Evolutionary conservation across 2,329 filamentous ascomycete genomes (phyloP), one percentile per base, ranked within the genome.

Genomic region (Aspergillaceae sp.): DNA sequence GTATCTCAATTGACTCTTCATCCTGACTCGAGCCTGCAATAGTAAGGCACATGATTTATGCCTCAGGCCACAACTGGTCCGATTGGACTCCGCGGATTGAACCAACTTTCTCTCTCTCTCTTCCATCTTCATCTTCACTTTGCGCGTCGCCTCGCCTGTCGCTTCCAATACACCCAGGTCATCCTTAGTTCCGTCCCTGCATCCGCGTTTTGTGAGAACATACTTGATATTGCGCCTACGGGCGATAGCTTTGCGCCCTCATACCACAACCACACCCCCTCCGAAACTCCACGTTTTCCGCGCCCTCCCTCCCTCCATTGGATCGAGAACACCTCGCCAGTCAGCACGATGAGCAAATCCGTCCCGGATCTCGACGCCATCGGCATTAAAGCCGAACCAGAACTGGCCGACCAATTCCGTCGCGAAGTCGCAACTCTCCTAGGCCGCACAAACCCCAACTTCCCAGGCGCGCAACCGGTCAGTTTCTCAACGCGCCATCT

Each of bases 401-500:
- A 78, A 1, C 71, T 87, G 8, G 74, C 85, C 41, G 60, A 72
- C 41, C 60, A 71, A 11, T 80, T 94, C 67, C 84, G 85, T 49
- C 72, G 74, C 49, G 84, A 88, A 62, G 87, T 95, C 48, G 85
- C 87, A 28, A 62, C 74, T 4, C 76, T 96, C 40, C 78, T 98
- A n/a, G 76, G 78, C 11, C 79, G 89, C 56, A 75, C 76, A 44
- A 82, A 79, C 54, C 70, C 72, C 27, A 76, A 71, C 53, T 98
- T 98, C 57, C 90, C 92, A 0, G 92, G 82, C 59, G 91, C 92
- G 43, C 92, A 98, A 67, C 92, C 92, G 9, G 90, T 98, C 53
- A 94, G 87, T 61, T 98, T 98, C 64, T 77, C 86, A 45, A 77
- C 84, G 48, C 76, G 80, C 57, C 92, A 98, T 66, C 69, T 97